Evolutionary conservation across 768 basidiomycete genomes (phyloP), one percentile per base, ranked within the genome.

Genomic region (Pleurotus salmoneostramineus): DNA sequence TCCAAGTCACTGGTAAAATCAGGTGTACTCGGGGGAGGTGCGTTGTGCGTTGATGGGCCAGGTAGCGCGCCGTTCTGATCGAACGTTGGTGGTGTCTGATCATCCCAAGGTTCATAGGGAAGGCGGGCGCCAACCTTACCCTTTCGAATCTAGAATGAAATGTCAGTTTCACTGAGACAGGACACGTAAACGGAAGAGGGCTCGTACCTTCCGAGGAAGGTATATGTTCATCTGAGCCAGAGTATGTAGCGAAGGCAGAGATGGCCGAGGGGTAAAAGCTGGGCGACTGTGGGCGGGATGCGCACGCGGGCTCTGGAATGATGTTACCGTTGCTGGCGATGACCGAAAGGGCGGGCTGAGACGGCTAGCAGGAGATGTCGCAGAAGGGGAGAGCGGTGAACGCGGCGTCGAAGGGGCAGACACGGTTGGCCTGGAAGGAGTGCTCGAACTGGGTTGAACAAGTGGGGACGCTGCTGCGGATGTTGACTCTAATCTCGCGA

Each of bases 51-150:
- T 43, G 15, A 56, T 42, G 5, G 21, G 15, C 15, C 56, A 56
- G 32, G 57, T 51, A 48, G 47, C 37, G 62, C 61, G 37, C 58
- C 57, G n/a, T 62, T 61, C 27, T 17, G 33, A 44, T 57, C 63
- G n/a, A 62, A 59, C 52, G 60, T 59, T 15, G 44, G 61, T 61
- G 37, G 57, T 61, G 52, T 63, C 60, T 15, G 65, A n/a, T 68
- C 70, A 59, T 82, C 77, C 82, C 82, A 83, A 45, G 82, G 82
- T 63, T 83, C 82, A 58, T 74, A 77, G 0, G 82, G 82, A 6
- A 83, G 71, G 0, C 72, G 65, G 1, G 81, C 82, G 43, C 82
- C 82, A 5, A 82, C 81, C 32, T 69, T 72, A 33, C 82, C 82
- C 66, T 77, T 79, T 12, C 80, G 76, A 48, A 76, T 74, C 82